Percentiles rank a stretch among this genome's conserved stretches.
phyloP scores from a whole-genome alignment of 352 stramenopile species.

The Elongisporangium anandrum region DNA sequence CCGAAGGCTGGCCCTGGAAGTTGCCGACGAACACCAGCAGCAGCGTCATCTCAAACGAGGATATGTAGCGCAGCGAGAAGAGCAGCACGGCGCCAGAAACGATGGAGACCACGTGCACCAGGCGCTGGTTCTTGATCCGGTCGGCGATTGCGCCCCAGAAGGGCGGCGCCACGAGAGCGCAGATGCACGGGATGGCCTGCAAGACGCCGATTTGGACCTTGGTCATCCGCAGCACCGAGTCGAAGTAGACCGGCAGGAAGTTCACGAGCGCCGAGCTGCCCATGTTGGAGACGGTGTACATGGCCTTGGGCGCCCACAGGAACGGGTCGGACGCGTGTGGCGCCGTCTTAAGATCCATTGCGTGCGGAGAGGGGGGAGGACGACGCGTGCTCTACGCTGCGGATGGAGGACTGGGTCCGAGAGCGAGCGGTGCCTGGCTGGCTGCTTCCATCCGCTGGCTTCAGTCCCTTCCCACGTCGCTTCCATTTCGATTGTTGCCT shows the following conservation, averaged over 20 bases:
- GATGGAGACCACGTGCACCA: constrained; percentile 61
- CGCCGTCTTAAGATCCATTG: too few relatives aligned
- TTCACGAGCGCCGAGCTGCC: constrained; percentile 68
- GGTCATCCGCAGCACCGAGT: constrained; percentile 55
- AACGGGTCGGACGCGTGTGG: too few relatives aligned
- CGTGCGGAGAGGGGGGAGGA: too few relatives aligned
- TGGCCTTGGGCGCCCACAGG: constrained; percentile 68
- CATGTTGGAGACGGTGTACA: constrained; percentile 67
- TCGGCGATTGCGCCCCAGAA: constrained; percentile 74
- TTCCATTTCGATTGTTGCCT: too few relatives aligned
- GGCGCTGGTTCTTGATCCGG: constrained; percentile 52
- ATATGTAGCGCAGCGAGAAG: constrained; percentile 50
- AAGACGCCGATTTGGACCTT: constrained; percentile 78
- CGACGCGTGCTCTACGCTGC: neutral
- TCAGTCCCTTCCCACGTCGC: too few relatives aligned
- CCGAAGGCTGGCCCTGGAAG: constrained; percentile 54
- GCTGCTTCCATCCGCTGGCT: neutral
- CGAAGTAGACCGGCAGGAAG: constrained; percentile 73
- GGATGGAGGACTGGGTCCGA: constrained; percentile 19
- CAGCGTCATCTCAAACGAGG: constrained; percentile 45
- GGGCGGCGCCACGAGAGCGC: constrained; percentile 59
- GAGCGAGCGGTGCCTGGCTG: constrained; percentile 5
- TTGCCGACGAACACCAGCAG: constrained; percentile 53
- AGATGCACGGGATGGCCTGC: constrained; percentile 63
- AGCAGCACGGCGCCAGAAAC: constrained; percentile 51